phyloP scores from a whole-genome alignment of 106 monocot species.

The Acorus calamus region DNA sequence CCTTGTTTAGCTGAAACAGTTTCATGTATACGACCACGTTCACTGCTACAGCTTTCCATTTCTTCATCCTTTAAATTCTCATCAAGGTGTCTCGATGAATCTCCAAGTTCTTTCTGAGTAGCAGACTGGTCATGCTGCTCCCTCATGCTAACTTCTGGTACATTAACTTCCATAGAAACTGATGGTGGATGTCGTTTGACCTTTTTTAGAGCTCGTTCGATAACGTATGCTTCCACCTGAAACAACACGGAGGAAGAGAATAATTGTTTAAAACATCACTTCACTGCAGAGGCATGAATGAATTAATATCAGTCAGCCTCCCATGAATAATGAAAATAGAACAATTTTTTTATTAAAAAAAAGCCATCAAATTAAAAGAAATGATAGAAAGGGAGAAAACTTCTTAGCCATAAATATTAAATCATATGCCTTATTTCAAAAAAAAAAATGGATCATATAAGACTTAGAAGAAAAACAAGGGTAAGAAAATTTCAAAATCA shows the following conservation, averaged over 20 bases:
- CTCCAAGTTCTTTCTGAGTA: background rate
- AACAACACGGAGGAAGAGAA: background rate
- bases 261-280: too few species aligned
- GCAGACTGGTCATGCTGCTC: background rate
- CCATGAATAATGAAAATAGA: too few species aligned
- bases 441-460: too few species aligned
- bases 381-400: too few species aligned
- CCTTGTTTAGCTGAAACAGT: conserved; percentile 6
- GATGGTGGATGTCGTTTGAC: conserved; percentile 37
- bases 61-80: conserved; percentile 8
- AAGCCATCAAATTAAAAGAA: too few species aligned
- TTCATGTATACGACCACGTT: background rate
- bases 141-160: conserved; percentile 26
- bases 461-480: too few species aligned
- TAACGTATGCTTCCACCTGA: background rate
- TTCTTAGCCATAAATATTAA: too few species aligned
- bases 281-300: too few species aligned
- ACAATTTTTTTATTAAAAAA: too few species aligned
- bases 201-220: conserved; percentile 41
- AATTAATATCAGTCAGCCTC: too few species aligned
- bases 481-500: too few species aligned
- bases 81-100: background rate
- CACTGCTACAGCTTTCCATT: conserved; percentile 7
- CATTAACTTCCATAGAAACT: conserved; percentile 19
- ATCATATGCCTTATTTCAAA: too few species aligned